These are phyloP conservation scores for Aspergillus novofumigatus DNA, from an alignment of 2,329 filamentous ascomycete species.

Conservation along the genomic window DNA sequence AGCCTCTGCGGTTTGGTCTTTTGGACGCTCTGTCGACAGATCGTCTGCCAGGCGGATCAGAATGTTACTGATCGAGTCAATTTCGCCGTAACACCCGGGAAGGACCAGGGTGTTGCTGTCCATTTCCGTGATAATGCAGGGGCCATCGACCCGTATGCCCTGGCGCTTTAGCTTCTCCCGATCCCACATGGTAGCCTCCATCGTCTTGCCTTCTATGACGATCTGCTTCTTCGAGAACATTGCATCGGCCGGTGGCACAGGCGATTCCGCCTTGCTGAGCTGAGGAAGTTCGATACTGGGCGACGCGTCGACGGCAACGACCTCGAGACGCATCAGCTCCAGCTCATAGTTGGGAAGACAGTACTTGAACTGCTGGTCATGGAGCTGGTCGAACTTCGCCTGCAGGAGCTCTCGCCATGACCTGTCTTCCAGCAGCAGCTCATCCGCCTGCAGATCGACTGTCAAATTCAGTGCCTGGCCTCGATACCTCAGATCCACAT, in stretches of 20 bases:
- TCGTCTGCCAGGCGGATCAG: conserved; percentile 42
- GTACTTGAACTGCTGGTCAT: conserved; percentile 47
- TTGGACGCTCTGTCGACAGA: conserved; percentile 4
- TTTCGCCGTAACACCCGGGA: conserved; percentile 45
- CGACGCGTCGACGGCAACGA: conserved; percentile 42
- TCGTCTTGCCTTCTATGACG: conserved; percentile 36
- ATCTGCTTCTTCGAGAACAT: conserved; percentile 39
- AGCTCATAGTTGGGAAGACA: conserved; percentile 42
- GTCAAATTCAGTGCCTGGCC: conserved; percentile 43
- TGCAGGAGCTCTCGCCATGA: conserved; percentile 31
- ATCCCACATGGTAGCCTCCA: conserved; percentile 45
- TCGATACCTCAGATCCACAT: conserved; percentile 47
- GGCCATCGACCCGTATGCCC: conserved; percentile 40
- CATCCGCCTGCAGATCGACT: conserved; percentile 30
- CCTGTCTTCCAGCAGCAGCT: conserved; percentile 28
- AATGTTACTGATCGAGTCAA: conserved; percentile 48
- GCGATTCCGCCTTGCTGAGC: conserved; percentile 24
- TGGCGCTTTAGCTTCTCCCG: conserved; percentile 39
- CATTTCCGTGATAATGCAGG: conserved; percentile 49
- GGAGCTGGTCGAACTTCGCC: conserved; percentile 39
- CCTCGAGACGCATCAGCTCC: conserved; percentile 47
- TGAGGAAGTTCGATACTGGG: conserved; percentile 38
- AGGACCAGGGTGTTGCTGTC: conserved; percentile 50
- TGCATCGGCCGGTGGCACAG: conserved; percentile 32
- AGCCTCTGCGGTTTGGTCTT: conserved; percentile 33